Conservation (phyloP, 305 asterid species). For the Caryopteris hybrid region DNA sequence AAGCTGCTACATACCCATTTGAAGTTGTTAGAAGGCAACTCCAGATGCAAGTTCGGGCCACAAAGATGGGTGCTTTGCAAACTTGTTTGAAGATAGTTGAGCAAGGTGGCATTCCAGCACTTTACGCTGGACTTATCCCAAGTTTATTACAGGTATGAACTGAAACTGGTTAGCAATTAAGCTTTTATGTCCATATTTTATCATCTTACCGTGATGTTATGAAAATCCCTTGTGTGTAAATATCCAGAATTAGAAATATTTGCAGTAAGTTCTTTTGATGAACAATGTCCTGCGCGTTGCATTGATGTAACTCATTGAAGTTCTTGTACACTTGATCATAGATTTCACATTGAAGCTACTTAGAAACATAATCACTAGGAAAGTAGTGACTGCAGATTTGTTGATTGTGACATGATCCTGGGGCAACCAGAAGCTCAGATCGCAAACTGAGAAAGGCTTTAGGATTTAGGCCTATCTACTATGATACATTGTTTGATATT, state of each 20-base stretch:
- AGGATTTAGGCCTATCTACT: neutral
- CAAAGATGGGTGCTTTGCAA: conserved; percentile 70
- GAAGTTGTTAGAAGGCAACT: conserved; percentile 96
- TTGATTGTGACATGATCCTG: neutral
- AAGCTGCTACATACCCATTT: conserved; percentile 98
- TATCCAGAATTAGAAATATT: neutral
- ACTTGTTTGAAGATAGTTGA: conserved; percentile 74
- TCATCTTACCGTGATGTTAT: neutral
- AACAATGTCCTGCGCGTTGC: neutral
- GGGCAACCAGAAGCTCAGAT: neutral
- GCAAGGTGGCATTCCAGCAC: conserved; percentile 86
- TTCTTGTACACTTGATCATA: neutral
- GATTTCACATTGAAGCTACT: neutral
- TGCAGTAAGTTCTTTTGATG: neutral
- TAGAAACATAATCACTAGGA: neutral
- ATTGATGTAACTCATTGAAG: neutral
- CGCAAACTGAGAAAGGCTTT: neutral
- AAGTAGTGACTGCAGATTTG: neutral
- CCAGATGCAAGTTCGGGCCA: conserved; percentile 86
- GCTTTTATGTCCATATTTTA: neutral
- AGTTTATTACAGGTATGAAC: conserved; percentile 79
- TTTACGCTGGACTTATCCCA: conserved; percentile 82
- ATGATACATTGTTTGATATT: neutral
- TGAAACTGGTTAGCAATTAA: neutral
- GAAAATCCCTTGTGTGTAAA: neutral